These are phyloP conservation scores for Dovyalis caffra DNA, from an alignment of 345 rosid genomes.

Conservation along the genomic window DNA sequence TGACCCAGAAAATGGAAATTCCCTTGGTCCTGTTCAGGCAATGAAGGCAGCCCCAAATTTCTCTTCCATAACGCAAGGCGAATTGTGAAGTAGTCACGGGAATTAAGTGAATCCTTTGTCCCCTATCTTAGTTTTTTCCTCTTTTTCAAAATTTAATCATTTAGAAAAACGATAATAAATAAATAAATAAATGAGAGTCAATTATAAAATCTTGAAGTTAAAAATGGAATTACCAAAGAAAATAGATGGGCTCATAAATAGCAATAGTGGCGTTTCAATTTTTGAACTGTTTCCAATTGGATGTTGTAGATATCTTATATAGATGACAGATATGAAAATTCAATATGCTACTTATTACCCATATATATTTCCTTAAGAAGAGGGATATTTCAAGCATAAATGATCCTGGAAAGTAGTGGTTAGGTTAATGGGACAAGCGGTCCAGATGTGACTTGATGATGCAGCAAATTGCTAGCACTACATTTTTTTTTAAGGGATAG, in stretches of 20 bases:
- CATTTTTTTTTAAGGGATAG: not conserved
- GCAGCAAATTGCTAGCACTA: not conserved
- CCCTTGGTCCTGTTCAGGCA: not conserved
- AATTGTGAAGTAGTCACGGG: not conserved
- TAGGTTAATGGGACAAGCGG: not conserved
- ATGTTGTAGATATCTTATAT: not conserved
- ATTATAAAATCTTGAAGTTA: not conserved
- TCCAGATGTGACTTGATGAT: not conserved
- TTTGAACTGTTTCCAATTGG: not conserved
- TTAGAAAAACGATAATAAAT: no score
- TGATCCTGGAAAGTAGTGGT: not conserved
- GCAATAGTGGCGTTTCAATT: not conserved
- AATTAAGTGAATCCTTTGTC: not conserved
- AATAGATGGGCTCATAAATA: not conserved
- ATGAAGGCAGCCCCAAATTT: not conserved
- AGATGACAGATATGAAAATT: not conserved
- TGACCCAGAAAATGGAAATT: not conserved
- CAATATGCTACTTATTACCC: not conserved
- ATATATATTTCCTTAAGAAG: not conserved
- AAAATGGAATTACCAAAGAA: not conserved
- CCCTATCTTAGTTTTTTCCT: not conserved
- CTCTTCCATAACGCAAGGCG: not conserved
- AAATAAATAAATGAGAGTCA: not conserved
- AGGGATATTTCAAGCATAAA: not conserved
- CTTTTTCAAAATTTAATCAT: no score